A percentile compares a stretch with the other conserved stretches of the same genome.
Evolutionary conservation across 2,329 filamentous ascomycete genomes (phyloP).

Genomic region (Trichoderma sp.): DNA sequence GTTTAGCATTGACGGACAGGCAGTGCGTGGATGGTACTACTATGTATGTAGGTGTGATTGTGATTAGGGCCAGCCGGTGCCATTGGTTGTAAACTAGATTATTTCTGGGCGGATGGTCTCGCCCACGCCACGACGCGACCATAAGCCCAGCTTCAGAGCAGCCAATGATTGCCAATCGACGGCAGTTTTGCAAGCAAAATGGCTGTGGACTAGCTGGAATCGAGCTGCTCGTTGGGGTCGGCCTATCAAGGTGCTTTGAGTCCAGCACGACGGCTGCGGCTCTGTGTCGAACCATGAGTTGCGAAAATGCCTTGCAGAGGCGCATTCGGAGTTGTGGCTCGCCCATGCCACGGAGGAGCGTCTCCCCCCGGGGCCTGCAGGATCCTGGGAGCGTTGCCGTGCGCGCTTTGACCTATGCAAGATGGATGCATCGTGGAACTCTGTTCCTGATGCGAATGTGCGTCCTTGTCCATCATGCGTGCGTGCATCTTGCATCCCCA

Average conservation of each 20-base stretch:
- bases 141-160: neutral
- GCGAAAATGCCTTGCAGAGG: constrained; percentile 13
- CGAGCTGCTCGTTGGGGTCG: neutral
- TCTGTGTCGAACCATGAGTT: neutral
- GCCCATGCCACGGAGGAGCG: constrained; percentile 5
- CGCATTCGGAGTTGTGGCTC: neutral
- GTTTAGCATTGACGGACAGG: neutral
- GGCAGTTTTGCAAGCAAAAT: neutral
- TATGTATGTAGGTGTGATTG: no score
- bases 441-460: constrained; percentile 18
- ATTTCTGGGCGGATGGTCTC: neutral
- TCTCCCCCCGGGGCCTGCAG: constrained; percentile 3
- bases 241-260: neutral
- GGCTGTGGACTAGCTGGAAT: constrained; percentile 1
- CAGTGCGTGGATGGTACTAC: neutral
- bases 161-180: neutral
- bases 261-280: neutral
- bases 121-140: neutral
- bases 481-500: constrained; percentile 19
- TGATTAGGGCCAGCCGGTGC: neutral
- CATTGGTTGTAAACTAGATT: neutral
- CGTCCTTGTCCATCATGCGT: constrained; percentile 15
- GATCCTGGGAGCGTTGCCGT: constrained; percentile 6
- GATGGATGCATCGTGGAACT: constrained; percentile 13
- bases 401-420: constrained; percentile 15